These are phyloP conservation scores for Phaeotremella fagi DNA, from an alignment of 768 basidiomycete species.

Conservation along the genomic window DNA sequence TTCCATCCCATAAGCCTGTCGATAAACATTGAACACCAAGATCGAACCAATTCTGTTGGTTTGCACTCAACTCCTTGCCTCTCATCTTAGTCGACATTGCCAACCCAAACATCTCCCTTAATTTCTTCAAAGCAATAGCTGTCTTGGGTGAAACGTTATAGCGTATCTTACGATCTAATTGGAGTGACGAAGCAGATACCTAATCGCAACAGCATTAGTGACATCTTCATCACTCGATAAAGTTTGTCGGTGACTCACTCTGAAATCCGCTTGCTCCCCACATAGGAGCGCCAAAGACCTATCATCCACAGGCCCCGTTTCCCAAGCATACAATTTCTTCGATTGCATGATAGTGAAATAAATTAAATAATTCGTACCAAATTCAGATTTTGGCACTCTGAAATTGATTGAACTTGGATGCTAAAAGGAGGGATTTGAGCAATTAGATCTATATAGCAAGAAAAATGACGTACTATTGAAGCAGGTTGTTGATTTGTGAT, in stretches of 20 bases:
- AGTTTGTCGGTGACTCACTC: slow-evolving; percentile 59
- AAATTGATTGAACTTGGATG: slow-evolving; percentile 94
- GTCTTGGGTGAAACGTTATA: slow-evolving; percentile 67
- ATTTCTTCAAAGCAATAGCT: slow-evolving; percentile 70
- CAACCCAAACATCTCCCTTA: slow-evolving; percentile 61
- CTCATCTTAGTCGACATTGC: slow-evolving; percentile 63
- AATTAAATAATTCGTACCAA: slow-evolving; percentile 66
- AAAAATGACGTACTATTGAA: slow-evolving; percentile 52
- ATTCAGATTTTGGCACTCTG: slow-evolving; percentile 60
- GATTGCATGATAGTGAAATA: slow-evolving; percentile 96
- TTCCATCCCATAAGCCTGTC: slow-evolving; percentile 12
- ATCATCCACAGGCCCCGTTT: slow-evolving; percentile 83
- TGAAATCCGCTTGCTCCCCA: slow-evolving; percentile 77
- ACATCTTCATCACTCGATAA: not conserved
- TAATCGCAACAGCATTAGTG: slow-evolving; percentile 43
- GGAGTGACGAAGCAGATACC: slow-evolving; percentile 66
- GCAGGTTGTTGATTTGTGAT: slow-evolving; percentile 73
- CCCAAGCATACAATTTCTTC: slow-evolving; percentile 71
- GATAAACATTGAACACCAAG: slow-evolving; percentile 55
- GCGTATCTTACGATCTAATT: slow-evolving; percentile 80
- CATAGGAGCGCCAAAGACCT: slow-evolving; percentile 74
- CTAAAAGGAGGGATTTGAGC: slow-evolving; percentile 9
- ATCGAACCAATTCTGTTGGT: slow-evolving; percentile 69
- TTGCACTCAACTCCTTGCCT: slow-evolving; percentile 57
- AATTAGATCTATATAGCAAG: not conserved